A percentile compares a stretch with the other conserved stretches of the same genome.
phyloP scores from a whole-genome alignment of 1,284 basidiomycete genomes.

The Ceratorhiza oryzae-sativae region DNA sequence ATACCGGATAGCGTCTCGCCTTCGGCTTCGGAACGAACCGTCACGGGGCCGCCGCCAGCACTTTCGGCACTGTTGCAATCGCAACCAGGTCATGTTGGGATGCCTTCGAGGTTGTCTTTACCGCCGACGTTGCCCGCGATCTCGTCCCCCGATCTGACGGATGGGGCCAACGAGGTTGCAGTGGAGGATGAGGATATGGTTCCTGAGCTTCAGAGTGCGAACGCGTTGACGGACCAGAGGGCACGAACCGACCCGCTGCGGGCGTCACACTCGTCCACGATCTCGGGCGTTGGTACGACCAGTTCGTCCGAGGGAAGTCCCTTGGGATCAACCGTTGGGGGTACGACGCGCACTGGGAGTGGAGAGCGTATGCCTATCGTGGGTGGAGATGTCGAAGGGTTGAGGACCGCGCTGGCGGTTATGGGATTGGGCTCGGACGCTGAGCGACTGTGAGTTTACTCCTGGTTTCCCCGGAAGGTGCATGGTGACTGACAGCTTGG shows the following conservation, averaged over 20 bases:
- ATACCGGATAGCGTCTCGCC: not conserved
- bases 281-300: conserved; percentile 24
- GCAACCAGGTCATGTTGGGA: not conserved
- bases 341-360: conserved; percentile 15
- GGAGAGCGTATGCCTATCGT: conserved; percentile 24
- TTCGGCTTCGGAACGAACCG: not conserved
- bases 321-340: conserved; percentile 12
- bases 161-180: conserved; percentile 13
- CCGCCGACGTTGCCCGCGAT: conserved; percentile 17
- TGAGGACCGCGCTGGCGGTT: conserved; percentile 30
- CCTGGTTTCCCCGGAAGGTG: not conserved
- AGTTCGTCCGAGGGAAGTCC: conserved; percentile 33
- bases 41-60: not conserved
- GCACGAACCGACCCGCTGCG: conserved; percentile 27
- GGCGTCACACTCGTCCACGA: conserved; percentile 27
- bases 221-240: conserved; percentile 17
- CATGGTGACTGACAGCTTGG: not conserved
- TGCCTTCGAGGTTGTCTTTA: not conserved
- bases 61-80: not conserved
- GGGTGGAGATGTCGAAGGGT: conserved; percentile 27
- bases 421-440: conserved; percentile 25
- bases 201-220: conserved; percentile 18
- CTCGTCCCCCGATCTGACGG: conserved; percentile 2
- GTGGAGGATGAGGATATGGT: conserved; percentile 34
- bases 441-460: conserved; percentile 23